Conservation (phyloP, 192 early-diverging fungal genomes). For the Backusella sp. region DNA sequence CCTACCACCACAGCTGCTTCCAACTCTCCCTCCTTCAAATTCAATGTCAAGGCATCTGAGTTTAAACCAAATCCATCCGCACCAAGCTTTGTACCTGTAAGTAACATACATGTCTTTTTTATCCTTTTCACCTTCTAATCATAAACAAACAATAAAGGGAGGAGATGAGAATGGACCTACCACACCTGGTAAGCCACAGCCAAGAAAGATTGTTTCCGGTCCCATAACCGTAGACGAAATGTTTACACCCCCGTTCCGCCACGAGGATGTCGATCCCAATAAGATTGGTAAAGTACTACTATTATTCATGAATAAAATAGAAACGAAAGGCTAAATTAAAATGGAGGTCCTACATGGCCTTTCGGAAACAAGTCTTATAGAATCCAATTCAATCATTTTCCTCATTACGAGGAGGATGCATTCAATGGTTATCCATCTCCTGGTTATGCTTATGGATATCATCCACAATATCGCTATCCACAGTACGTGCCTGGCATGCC, state of each 20-base stretch:
- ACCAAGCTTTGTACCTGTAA: conserved; percentile 66
- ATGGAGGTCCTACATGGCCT: conserved; percentile 54
- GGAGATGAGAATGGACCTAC: conserved; percentile 10
- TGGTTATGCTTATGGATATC: conserved; percentile 35
- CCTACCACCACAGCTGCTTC: conserved; percentile 19
- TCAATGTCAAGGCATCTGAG: conserved; percentile 71
- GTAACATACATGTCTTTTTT: conserved; percentile 4
- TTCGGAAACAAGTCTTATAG: conserved; percentile 52
- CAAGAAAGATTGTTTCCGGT: neutral
- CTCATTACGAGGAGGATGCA: conserved; percentile 49
- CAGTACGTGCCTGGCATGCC: conserved; percentile 43
- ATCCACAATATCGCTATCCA: conserved; percentile 41
- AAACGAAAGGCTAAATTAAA: neutral
- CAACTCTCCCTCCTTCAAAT: conserved; percentile 47
- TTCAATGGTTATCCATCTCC: conserved; percentile 42
- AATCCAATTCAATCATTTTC: conserved; percentile 48
- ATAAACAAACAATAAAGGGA: neutral
- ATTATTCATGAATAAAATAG: neutral
- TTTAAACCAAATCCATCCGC: conserved; percentile 78
- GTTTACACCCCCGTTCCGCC: conserved; percentile 48
- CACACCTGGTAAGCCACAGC: neutral
- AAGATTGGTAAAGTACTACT: conserved; percentile 34
- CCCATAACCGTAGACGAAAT: conserved; percentile 29
- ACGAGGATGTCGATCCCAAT: conserved; percentile 37
- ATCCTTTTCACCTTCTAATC: conserved; percentile 7